A percentile compares a stretch with the other conserved stretches of the same genome.
Evolutionary conservation across 768 basidiomycete genomes (phyloP).

Genomic region (Xerocomus brunneocitrinus): DNA sequence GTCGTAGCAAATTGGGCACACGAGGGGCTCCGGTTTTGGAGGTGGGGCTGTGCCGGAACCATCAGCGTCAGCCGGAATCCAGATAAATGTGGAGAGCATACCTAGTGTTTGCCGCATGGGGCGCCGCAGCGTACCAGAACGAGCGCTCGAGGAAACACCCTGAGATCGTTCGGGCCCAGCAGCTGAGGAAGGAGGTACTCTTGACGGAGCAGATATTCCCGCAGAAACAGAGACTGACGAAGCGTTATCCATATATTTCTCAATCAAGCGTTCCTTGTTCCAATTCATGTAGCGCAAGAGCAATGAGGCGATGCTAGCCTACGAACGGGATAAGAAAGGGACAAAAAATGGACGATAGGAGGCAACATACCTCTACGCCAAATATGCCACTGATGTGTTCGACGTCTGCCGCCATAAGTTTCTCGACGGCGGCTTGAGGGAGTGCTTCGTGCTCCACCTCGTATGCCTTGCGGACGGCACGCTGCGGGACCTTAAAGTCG

Average conservation of each 20-base stretch:
- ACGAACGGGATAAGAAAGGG: slow-evolving; percentile 3
- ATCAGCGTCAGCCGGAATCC: background rate
- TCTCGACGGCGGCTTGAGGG: slow-evolving; percentile 67
- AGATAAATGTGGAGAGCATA: background rate
- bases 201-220: slow-evolving; percentile 50
- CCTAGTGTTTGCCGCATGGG: slow-evolving; percentile 29
- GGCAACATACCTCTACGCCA: slow-evolving; percentile 74
- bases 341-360: background rate
- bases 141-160: slow-evolving; percentile 22
- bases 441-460: slow-evolving; percentile 84
- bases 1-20: slow-evolving; percentile 93
- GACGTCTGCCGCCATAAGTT: slow-evolving; percentile 70
- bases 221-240: slow-evolving; percentile 66
- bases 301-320: slow-evolving; percentile 69
- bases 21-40: slow-evolving; percentile 50
- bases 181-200: slow-evolving; percentile 16
- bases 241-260: slow-evolving; percentile 95
- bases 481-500: slow-evolving; percentile 55
- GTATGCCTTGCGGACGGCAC: slow-evolving; percentile 63
- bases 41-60: slow-evolving; percentile 13
- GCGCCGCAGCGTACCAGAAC: slow-evolving; percentile 25
- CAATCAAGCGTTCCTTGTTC: slow-evolving; percentile 96
- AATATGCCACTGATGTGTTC: slow-evolving; percentile 87
- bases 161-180: slow-evolving; percentile 33
- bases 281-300: slow-evolving; percentile 82